Base-by-base conservation (phyloP, 805 yeast genomes). In the Kluyveromyces starmeri region DNA sequence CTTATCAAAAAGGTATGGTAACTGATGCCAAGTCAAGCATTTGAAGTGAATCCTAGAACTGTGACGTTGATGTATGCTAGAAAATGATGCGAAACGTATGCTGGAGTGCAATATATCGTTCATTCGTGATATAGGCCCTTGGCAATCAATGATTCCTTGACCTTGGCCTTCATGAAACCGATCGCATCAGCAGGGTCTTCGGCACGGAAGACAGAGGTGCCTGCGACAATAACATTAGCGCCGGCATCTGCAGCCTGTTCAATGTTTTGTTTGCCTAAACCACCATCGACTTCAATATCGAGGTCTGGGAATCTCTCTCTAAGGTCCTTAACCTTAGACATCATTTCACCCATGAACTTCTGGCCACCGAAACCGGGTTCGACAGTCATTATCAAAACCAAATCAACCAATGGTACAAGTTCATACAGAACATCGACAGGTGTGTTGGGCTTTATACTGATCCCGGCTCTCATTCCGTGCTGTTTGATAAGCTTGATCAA, bases 341-440 rank as follows among this genome's bases (percentile, higher is more conserved):
- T 88, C 96, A 89, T 88, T 39, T 76, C 83, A 13, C 75, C 65
- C 96, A 84, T 86, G 67, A 92, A 92, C 59, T 81, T 82, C 64
- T 92, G 98, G 29, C 98, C 98, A 15, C 98, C 98, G 57, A 92
- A 89, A 1, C 98, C 98, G 10, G 98, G 98, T 64, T 92, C 98
- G 22, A 92, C 97, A 2, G 98, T 92, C 97, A 89, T 92, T 27
- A 92, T 80, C 39, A 92, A 68, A n/a, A 84, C 88, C 96, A 89
- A 84, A 58, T 92, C 97, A 46, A 89, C 67, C 37, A 73, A 65
- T 31, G 78, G 79, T 17, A 79, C 89, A 40, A 83, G 62, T 19
- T 83, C 88, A 49, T 67, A 77, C 27, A 88, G 69, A 3, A 74
- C 94, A 39, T 81, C 92, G 15, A 83, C 92, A 0, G 88, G 75